Evolutionary conservation across 345 rosid genomes (phyloP), one percentile per base, ranked within the genome.

Genomic region (Geranium brycei): DNA sequence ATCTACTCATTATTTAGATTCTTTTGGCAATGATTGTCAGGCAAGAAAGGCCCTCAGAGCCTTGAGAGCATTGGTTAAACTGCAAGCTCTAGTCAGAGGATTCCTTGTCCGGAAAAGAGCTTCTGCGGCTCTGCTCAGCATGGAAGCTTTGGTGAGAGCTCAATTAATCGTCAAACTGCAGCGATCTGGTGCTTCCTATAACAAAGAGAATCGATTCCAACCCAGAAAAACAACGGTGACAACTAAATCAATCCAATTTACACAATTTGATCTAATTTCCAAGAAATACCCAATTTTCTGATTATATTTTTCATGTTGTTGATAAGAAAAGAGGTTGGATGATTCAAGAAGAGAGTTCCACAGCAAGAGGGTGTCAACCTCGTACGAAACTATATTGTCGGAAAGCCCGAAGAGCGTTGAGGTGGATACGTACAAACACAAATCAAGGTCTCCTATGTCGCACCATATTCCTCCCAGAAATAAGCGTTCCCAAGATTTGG

Each of bases 51-150:
- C 96, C 1, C 79, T 79, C 64, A 71, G 96, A 77, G 96, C 95
- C 2, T 71, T 89, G 67, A 87, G 78, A 71, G 91, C 91, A 67
- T 71, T 89, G 68, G 96, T 87, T 60, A 84, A 84, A 79, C 60
- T 89, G 31, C 96, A 89, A 64, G 96, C 96, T n/a, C 68, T 84
- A 6, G 88, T 89, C 28, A 77, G 96, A 73, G 96, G 96, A 10
- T 87, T 71, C 72, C 76, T 89, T 10, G 96, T 83, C 14, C 79
- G 96, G 61, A 89, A 85, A 70, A 83, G 87, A 0, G 82, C 88
- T 0, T 70, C 80, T 12, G 87, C 85, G 17, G 85, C 89, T 62
- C 78, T 89, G 30, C 81, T 70, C 0, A 75, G 95, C 56, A 89
- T 89, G 82, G 82, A 89, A 68, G 79, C 91, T 58, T 78, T 87